Conservation (phyloP, 768 basidiomycete genomes). For the Cubamyces sp. region DNA sequence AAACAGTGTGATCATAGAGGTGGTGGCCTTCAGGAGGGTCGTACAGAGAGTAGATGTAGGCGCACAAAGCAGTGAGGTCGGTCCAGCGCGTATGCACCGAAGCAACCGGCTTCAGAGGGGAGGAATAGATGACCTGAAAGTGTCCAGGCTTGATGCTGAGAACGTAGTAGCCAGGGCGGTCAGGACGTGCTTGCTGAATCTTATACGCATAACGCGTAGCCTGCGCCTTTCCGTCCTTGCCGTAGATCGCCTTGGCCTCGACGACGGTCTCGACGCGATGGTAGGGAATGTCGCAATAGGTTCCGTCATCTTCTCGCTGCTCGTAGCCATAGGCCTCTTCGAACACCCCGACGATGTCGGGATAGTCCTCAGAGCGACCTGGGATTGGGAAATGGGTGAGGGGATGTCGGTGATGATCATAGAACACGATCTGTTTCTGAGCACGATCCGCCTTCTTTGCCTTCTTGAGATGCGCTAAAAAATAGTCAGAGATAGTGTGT, state of each 20-base stretch:
- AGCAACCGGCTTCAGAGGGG: neutral
- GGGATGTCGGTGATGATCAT: neutral
- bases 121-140: constrained; percentile 12
- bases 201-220: neutral
- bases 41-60: constrained; percentile 7
- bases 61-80: neutral
- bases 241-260: neutral
- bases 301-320: too few species aligned
- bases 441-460: too few species aligned
- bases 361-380: neutral
- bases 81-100: neutral
- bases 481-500: too few species aligned
- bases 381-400: neutral
- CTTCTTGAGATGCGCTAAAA: too few species aligned
- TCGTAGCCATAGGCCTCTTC: neutral
- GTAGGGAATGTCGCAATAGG: neutral
- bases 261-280: neutral
- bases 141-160: neutral
- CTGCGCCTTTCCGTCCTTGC: neutral
- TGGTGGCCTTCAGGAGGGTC: constrained; percentile 1
- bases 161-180: constrained; percentile 1
- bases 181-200: constrained; percentile 6
- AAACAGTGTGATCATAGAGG: constrained; percentile 5
- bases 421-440: neutral
- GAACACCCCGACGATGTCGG: neutral